Evolutionary conservation across 352 stramenopile species (phyloP), one percentile per base, ranked within the genome.

Genomic region (Hyaloperonospora brassicae): DNA sequence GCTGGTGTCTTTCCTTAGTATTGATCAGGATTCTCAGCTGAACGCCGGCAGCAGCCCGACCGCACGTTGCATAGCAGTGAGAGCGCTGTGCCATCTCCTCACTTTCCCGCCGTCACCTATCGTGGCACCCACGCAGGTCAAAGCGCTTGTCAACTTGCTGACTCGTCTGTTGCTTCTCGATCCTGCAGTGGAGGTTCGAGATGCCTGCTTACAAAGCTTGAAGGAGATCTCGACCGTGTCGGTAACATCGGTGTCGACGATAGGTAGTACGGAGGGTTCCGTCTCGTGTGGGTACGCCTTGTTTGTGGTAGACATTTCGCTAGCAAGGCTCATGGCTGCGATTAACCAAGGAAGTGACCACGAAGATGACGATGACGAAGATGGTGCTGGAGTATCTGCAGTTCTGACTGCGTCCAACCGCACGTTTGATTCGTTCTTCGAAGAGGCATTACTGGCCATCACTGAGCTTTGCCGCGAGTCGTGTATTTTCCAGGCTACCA

Each of bases 101-200:
- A 87, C 79, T 36, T 90, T 79, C 47, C 84, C 84, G 13, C 82
- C 84, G 41, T 91, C 84, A 8, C 79, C 84, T 0, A 80, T 94
- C 36, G 70, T 94, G 44, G 72, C 78, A 10, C 58, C 66, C 1
- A 55, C 53, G 5, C 71, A 89, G 27, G 76, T 92, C 11, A 79
- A 89, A 41, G 59, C 62, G 14, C 57, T 93, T n/a, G 65, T 93
- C 27, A 73, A 84, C 36, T 72, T 90, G 17, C 89, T 89, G 57
- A 93, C 77, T 1, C 66, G 69, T 8, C 72, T 87, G 47, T 48
- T 93, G 52, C 69, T 92, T 47, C 69, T 76, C 24, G 76, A 91
- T n/a, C 46, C 66, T 35, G 70, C 63, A 57, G 54, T 59, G n/a
- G 72, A 88, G 12, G 81, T 93, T 14, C 84, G 84, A 8, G 40